phyloP scores from a whole-genome alignment of 1,284 basidiomycete species.

The Mycosarcoma maydis region DNA sequence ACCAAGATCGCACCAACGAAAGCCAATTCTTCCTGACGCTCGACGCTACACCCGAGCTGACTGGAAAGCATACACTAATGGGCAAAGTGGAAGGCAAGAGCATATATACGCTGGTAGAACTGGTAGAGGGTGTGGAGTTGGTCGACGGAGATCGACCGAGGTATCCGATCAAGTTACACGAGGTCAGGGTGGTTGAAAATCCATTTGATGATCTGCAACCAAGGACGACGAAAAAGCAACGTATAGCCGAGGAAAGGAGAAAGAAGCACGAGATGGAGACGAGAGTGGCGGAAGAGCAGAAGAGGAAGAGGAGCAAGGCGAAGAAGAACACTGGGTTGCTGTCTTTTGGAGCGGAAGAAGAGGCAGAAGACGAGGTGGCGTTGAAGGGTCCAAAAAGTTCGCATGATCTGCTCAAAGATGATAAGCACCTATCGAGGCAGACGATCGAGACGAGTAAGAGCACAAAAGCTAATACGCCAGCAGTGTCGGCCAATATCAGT shows the following conservation, averaged over 20 bases:
- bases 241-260: conserved; percentile 78
- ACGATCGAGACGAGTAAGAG: neutral
- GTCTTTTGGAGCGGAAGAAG: conserved; percentile 60
- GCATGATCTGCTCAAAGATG: conserved; percentile 58
- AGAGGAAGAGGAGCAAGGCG: conserved; percentile 40
- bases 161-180: conserved; percentile 89
- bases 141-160: conserved; percentile 79
- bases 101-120: conserved; percentile 69
- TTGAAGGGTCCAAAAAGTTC: conserved; percentile 56
- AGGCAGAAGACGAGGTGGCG: conserved; percentile 3
- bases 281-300: neutral
- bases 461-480: neutral
- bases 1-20: conserved; percentile 65
- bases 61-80: conserved; percentile 63
- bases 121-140: conserved; percentile 83
- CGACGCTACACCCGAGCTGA: conserved; percentile 63
- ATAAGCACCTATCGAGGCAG: conserved; percentile 48
- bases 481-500: neutral
- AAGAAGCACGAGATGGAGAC: conserved; percentile 76
- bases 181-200: conserved; percentile 84
- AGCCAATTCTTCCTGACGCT: conserved; percentile 68
- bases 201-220: conserved; percentile 94
- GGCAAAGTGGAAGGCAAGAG: conserved; percentile 58
- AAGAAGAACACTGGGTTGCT: conserved; percentile 54
- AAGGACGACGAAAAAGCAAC: conserved; percentile 92